Percentiles rank a stretch among this genome's conserved stretches.
These are phyloP conservation scores for Verticillium dahliae DNA, from an alignment of 2,329 filamentous ascomycete species.

Conservation along the genomic window DNA sequence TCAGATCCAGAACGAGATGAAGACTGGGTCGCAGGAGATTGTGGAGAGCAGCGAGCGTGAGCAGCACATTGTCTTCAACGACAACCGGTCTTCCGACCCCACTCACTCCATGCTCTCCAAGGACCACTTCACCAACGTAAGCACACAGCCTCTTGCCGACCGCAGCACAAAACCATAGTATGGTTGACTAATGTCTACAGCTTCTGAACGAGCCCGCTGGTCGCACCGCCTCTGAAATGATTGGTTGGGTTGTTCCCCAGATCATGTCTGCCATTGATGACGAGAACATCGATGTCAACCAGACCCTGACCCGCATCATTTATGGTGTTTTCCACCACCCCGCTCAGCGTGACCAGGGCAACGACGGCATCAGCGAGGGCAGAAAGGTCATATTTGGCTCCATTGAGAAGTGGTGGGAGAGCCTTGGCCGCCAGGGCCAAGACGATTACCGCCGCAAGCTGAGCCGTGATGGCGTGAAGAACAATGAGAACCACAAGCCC, in stretches of 20 bases:
- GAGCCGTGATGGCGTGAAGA: conserved; percentile 68
- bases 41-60: conserved; percentile 78
- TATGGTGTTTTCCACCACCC: conserved; percentile 83
- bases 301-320: conserved; percentile 70
- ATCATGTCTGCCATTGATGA: conserved; percentile 85
- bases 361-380: conserved; percentile 66
- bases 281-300: conserved; percentile 60
- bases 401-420: conserved; percentile 76
- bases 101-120: conserved; percentile 96
- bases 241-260: conserved; percentile 84
- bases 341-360: conserved; percentile 63
- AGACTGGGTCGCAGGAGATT: conserved; percentile 78
- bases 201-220: conserved; percentile 85
- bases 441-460: conserved; percentile 68
- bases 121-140: conserved; percentile 83
- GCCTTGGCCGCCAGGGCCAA: conserved; percentile 55
- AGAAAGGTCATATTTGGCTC: conserved; percentile 72
- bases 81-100: conserved; percentile 70
- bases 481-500: conserved; percentile 79
- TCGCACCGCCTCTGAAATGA: conserved; percentile 68
- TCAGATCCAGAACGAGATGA: conserved; percentile 82
- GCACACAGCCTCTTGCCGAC: conserved; percentile 12
- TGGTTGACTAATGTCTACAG: conserved; percentile 18
- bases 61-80: conserved; percentile 80
- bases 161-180: not conserved